phyloP scores from a whole-genome alignment of 192 early-diverging fungal species.

The Chytriomyces hyalinus region DNA sequence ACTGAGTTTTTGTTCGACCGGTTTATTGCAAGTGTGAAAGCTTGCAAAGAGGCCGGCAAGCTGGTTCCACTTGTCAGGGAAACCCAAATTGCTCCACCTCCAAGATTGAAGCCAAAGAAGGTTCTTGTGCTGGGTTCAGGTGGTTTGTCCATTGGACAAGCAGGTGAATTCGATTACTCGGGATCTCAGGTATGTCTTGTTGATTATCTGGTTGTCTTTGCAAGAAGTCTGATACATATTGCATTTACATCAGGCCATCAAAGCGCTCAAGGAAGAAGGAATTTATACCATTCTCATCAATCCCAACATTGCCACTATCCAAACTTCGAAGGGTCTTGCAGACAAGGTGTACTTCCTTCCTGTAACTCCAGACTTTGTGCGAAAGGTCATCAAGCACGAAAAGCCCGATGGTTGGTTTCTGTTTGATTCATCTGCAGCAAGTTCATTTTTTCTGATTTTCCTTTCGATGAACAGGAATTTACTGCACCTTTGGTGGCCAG shows the following conservation, averaged over 20 bases:
- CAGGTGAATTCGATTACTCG: slow-evolving; percentile 99
- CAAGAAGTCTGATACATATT: slow-evolving; percentile 25
- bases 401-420: slow-evolving; percentile 81
- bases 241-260: slow-evolving; percentile 77
- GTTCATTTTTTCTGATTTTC: background rate
- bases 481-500: slow-evolving; percentile 98
- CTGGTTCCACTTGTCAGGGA: slow-evolving; percentile 79
- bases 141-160: slow-evolving; percentile 97
- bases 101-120: slow-evolving; percentile 77
- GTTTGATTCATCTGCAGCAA: background rate
- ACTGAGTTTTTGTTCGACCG: slow-evolving; percentile 97
- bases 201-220: background rate
- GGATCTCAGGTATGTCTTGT: slow-evolving; percentile 70
- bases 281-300: slow-evolving; percentile 98
- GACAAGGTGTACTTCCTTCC: slow-evolving; percentile 99
- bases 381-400: slow-evolving; percentile 94
- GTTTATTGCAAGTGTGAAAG: slow-evolving; percentile 80
- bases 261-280: slow-evolving; percentile 95
- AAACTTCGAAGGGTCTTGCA: slow-evolving; percentile 95
- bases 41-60: slow-evolving; percentile 68
- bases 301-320: slow-evolving; percentile 99
- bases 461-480: slow-evolving; percentile 62
- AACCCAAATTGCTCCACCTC: slow-evolving; percentile 51
- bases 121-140: slow-evolving; percentile 96
- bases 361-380: slow-evolving; percentile 91